Conservation (phyloP, 1,284 basidiomycete genomes). For the Trichosporon ovoides region DNA sequence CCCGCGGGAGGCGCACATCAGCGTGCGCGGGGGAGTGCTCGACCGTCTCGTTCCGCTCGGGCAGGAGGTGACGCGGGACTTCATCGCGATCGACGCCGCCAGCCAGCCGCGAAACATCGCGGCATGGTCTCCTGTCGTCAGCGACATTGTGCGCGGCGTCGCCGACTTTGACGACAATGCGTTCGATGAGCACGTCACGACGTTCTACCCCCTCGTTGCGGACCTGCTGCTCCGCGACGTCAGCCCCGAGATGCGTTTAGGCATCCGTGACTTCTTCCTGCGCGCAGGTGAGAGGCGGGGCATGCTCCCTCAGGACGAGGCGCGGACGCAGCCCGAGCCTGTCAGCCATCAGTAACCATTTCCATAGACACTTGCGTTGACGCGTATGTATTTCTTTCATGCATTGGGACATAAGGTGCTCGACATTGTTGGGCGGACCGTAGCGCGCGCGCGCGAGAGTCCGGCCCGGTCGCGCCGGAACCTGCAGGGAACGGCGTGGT, state of each 20-base stretch:
- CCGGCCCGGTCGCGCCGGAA: too few relatives aligned
- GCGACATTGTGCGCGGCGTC: constrained; percentile 86
- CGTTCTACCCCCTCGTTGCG: constrained; percentile 78
- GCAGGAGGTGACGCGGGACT: constrained; percentile 85
- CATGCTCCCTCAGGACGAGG: constrained; percentile 1
- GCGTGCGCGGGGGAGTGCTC: constrained; percentile 73
- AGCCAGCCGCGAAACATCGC: constrained; percentile 91
- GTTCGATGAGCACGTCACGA: constrained; percentile 77
- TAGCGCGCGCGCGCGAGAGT: too few relatives aligned
- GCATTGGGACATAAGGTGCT: too few relatives aligned
- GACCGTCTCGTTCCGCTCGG: constrained; percentile 88
- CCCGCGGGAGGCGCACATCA: constrained; percentile 74
- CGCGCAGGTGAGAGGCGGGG: constrained; percentile 31
- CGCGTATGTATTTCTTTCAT: too few relatives aligned
- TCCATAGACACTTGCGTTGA: too few relatives aligned
- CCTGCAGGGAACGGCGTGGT: too few relatives aligned
- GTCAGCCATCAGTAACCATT: background rate
- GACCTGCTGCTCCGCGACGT: constrained; percentile 75
- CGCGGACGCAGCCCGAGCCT: background rate
- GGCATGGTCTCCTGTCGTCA: constrained; percentile 96
- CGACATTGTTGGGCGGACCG: too few relatives aligned
- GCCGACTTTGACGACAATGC: constrained; percentile 81
- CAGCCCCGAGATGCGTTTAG: constrained; percentile 70
- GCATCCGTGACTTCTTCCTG: constrained; percentile 69
- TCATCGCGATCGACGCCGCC: constrained; percentile 80